phyloP scores from a whole-genome alignment of 2,329 filamentous ascomycete species.

The Aspergillus novoparasiticus region DNA sequence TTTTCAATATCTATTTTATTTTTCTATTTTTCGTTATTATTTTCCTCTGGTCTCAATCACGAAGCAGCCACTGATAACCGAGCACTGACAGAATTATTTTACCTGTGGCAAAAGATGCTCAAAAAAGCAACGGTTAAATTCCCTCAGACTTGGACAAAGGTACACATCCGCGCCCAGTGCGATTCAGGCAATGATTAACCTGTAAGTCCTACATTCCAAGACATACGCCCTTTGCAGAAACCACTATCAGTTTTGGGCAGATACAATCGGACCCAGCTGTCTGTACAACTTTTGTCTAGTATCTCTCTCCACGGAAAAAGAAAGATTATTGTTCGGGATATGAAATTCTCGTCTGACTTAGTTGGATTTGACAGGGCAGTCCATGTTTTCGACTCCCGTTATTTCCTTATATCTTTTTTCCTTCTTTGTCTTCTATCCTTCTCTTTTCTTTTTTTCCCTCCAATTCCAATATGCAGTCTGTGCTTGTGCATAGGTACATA shows the following conservation, averaged over 20 bases:
- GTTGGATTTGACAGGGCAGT: background rate
- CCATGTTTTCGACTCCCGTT: background rate
- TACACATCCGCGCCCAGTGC: background rate
- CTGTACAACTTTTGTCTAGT: background rate
- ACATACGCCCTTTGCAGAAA: background rate
- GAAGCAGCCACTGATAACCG: background rate
- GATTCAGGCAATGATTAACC: slow-evolving; percentile 3
- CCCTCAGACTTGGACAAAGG: background rate
- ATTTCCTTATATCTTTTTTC: background rate
- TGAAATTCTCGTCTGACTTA: background rate
- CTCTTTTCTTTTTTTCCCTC: too few species aligned
- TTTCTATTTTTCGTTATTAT: background rate
- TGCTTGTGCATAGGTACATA: slow-evolving; percentile 4
- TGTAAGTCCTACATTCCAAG: slow-evolving; percentile 2
- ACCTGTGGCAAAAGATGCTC: slow-evolving; percentile 3
- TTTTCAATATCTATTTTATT: background rate
- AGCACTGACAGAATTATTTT: background rate
- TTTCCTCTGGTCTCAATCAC: background rate
- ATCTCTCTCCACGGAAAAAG: background rate
- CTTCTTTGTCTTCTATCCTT: background rate
- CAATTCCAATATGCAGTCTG: slow-evolving; percentile 1
- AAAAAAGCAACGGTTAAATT: background rate
- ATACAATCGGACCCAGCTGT: background rate
- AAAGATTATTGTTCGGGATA: background rate
- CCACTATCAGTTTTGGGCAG: background rate